These are phyloP conservation scores for Epichloe typhina DNA, from an alignment of 2,329 filamentous ascomycete genomes.

Conservation along the genomic window DNA sequence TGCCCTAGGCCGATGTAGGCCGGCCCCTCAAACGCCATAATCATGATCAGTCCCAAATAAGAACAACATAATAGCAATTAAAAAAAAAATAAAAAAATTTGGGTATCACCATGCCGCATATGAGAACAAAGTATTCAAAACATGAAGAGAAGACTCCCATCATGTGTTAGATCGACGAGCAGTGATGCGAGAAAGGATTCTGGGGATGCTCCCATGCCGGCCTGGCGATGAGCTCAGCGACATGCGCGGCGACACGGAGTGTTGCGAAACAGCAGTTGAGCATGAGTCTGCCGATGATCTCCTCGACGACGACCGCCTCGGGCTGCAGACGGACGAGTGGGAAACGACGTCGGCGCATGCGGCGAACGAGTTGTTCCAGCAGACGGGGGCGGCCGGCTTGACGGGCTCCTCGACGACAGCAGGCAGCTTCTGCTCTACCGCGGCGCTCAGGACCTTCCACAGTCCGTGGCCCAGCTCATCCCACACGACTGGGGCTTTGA, in stretches of 20 bases:
- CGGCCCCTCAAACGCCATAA: neutral
- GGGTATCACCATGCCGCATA: neutral
- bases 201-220: conserved; percentile 5
- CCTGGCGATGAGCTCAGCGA: conserved; percentile 7
- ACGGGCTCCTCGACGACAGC: neutral
- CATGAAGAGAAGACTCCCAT: neutral
- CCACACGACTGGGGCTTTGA: conserved; percentile 26
- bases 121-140: neutral
- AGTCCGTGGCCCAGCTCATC: conserved; percentile 23
- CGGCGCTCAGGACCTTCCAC: conserved; percentile 16
- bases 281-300: conserved; percentile 5
- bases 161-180: conserved; percentile 3
- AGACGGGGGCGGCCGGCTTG: neutral
- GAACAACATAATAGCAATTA: neutral
- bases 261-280: conserved; percentile 1
- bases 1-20: neutral
- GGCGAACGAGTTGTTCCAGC: neutral
- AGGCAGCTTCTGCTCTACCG: conserved; percentile 8
- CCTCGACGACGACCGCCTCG: conserved; percentile 3
- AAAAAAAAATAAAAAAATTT: no score
- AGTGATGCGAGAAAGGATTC: conserved; percentile 6
- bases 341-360: neutral
- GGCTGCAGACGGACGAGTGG: neutral
- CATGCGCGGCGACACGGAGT: conserved; percentile 3
- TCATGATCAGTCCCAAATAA: neutral